Base-by-base conservation (phyloP, 768 basidiomycete species). In the Lyophyllum decastes region DNA sequence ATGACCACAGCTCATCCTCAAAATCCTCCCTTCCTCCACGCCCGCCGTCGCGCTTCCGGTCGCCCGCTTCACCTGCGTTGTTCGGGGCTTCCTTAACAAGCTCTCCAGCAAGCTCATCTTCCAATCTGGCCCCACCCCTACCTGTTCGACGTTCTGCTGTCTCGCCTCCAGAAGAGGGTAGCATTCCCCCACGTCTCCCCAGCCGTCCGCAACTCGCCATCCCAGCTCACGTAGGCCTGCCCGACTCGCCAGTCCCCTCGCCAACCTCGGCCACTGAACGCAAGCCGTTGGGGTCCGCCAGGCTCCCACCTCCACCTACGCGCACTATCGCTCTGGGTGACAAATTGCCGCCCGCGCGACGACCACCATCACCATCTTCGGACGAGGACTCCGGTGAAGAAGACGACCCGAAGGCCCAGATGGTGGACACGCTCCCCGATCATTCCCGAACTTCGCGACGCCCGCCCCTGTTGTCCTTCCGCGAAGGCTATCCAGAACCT, bases 291-390 rank as follows among this genome's bases (percentile, higher is more conserved):
- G 77, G 78, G 24, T 63, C 69, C 43, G 67, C 69, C 34, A 79
- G 71, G 57, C 80, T 87, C 22, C 88, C 83, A 0, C 91, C 91
- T 0, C 91, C 91, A 0, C 91, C 91, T 0, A 89, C 85, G 0
- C 87, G 91, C 5, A 87, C 76, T 0, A 91, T 92, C 45, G 88
- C 74, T 0, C 75, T 81, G 0, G 87, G 88, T 0, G 87, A 87
- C 62, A 90, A 84, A 63, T 77, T 91, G 16, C 90, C 91, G 6
- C 82, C 87, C 2, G 68, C 83, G 24, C 81, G 87, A 25, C 80
- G 78, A 4, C 70, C 79, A 0, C 65, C 67, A 1, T 71, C 77
- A 0, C 76, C 79, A 55, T 82, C 72, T 38, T 77, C 78, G 27
- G 71, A 81, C 58, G 72, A 89, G 26, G 86, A 86, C 11, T 84